Base-by-base conservation (phyloP, 2,329 filamentous ascomycete genomes). In the Colletotrichum theobromicola region DNA sequence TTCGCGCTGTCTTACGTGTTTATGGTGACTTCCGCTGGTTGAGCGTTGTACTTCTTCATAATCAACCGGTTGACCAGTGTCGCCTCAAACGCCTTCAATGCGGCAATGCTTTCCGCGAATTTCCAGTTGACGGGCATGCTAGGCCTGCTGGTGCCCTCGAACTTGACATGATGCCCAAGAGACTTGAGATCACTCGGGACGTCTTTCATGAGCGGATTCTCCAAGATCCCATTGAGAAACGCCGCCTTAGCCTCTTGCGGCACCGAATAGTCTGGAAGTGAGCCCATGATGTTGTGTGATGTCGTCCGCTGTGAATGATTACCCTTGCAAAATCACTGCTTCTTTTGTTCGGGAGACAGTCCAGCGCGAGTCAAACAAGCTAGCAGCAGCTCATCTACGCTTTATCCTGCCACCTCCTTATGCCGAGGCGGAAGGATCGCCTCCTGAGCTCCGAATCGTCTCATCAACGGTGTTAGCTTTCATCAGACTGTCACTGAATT, bases 81-180 rank as follows among this genome's bases (percentile, higher is more conserved):
- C 10, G 87, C 88, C 77, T 89, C 87, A 21, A 88, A 79, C 2
- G 81, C 88, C 77, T 89, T 89, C 32, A 90, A 76, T 2, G 87
- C 81, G 1, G 88, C 84, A 2, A 89, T 85, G 61, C 87, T 89
- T 78, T 90, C 89, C 4, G 89, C 88, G 65, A 90, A 89, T 4
- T 88, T 83, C 89, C 89, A 91, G 66, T 89, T 90, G 79, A 91
- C 87, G 0, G 88, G 88, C 12, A 90, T 84, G 58, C 82, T 86
- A 0, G 88, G 88, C 32, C 79, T 78, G 28, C 82, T 77, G 18
- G 77, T 81, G 5, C 88, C 88, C 28, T 84, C 82, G 70, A 88
- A 89, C 0, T 77, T 79, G 55, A 88, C 82, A 35, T 72, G 62
- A 15, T 67, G 68, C 9, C 37, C 63, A 10, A 75, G 72, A 26